Conservation (phyloP, 208 protist species). For the Novymonas esmeraldas region DNA sequence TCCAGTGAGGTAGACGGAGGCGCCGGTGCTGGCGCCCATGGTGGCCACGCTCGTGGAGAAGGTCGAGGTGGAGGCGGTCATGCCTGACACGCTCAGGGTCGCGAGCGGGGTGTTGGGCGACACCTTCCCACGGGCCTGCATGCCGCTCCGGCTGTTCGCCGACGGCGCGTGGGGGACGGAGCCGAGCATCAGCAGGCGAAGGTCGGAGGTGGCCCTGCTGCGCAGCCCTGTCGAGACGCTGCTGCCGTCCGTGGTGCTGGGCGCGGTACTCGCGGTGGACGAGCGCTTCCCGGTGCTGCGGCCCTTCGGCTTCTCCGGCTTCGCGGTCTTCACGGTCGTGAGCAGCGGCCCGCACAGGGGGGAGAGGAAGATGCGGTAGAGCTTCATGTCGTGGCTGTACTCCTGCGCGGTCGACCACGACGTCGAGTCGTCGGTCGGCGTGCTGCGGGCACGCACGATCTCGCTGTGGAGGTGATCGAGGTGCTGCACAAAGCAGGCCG, state of each 20-base stretch:
- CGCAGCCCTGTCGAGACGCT: background rate
- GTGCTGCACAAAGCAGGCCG: slow-evolving; percentile 39
- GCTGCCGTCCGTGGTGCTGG: slow-evolving; percentile 1
- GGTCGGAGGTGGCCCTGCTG: background rate
- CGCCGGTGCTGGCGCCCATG: slow-evolving; percentile 3
- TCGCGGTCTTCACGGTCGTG: slow-evolving; percentile 55
- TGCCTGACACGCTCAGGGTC: slow-evolving; percentile 1
- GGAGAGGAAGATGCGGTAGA: slow-evolving; percentile 76
- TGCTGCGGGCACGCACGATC: slow-evolving; percentile 64
- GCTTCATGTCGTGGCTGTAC: slow-evolving; percentile 66
- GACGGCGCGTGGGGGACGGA: background rate
- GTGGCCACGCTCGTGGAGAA: slow-evolving; percentile 6
- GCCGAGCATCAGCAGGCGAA: background rate
- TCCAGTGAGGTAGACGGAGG: background rate
- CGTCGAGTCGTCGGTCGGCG: slow-evolving; percentile 33
- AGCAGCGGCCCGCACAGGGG: slow-evolving; percentile 68
- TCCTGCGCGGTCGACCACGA: slow-evolving; percentile 44
- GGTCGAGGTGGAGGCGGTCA: background rate
- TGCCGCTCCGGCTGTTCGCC: background rate
- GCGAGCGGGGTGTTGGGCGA: slow-evolving; percentile 1
- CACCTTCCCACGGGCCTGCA: slow-evolving; percentile 1
- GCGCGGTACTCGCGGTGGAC: background rate
- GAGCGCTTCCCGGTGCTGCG: slow-evolving; percentile 3
- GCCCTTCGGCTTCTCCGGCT: slow-evolving; percentile 21
- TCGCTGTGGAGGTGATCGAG: slow-evolving; percentile 56